phyloP scores from a whole-genome alignment of 139 green algal genomes.

The Picocystis salinarum region DNA sequence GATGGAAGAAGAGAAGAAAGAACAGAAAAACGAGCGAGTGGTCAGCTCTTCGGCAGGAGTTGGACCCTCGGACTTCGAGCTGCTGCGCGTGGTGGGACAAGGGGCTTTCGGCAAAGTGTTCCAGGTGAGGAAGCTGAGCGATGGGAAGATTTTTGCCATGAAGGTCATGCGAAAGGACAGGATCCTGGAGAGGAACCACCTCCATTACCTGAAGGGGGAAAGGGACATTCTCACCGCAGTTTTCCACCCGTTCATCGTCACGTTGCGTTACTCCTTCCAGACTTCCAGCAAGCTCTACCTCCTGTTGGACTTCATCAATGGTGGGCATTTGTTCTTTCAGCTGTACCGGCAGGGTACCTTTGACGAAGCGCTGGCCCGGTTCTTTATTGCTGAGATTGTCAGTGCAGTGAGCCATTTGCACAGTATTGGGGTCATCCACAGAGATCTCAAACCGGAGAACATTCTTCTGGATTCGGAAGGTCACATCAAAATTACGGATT shows the following conservation, averaged over 20 bases:
- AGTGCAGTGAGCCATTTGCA: constrained; percentile 81
- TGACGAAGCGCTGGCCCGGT: constrained; percentile 56
- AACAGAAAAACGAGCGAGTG: constrained; percentile 15
- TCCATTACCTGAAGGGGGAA: constrained; percentile 74
- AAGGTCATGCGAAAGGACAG: constrained; percentile 81
- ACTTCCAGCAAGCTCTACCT: constrained; percentile 89
- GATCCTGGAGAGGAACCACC: constrained; percentile 79
- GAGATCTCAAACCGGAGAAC: constrained; percentile 43
- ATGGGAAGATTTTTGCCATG: constrained; percentile 48
- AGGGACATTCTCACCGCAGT: constrained; percentile 76
- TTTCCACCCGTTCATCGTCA: constrained; percentile 91
- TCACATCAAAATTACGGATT: constrained; percentile 78
- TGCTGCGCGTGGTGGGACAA: constrained; percentile 82
- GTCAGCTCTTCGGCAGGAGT: too few species aligned
- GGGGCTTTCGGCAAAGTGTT: constrained; percentile 86
- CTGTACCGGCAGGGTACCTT: constrained; percentile 57
- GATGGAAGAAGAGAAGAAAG: not conserved
- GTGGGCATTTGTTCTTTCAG: constrained; percentile 95
- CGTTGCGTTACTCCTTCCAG: constrained; percentile 81
- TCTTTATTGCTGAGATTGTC: constrained; percentile 92
- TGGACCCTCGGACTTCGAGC: constrained; percentile 71
- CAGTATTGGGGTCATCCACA: too few species aligned
- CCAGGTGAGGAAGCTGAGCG: constrained; percentile 10
- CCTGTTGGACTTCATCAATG: constrained; percentile 95
- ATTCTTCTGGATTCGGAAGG: constrained; percentile 84